Conservation (phyloP, 192 early-diverging fungal genomes). For the Coemansia sp. region DNA sequence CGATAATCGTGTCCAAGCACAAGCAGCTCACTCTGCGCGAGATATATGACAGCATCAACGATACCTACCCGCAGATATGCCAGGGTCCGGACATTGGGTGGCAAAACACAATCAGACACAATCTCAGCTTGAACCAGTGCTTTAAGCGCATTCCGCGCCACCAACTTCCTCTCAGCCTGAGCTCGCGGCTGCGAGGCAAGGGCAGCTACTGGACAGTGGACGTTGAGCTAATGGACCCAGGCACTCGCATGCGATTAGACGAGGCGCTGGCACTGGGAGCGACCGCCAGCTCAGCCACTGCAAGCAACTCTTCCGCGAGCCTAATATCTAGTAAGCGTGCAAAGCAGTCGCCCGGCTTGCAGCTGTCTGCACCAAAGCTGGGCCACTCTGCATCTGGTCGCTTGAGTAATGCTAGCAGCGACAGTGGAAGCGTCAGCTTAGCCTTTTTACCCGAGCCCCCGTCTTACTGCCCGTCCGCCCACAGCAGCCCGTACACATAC, state of each 20-base stretch:
- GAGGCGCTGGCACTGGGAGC: constrained; percentile 32
- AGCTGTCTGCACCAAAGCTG: neutral
- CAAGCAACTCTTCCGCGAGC: neutral
- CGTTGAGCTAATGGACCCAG: constrained; percentile 42
- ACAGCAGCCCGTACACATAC: constrained; percentile 23
- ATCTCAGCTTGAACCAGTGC: constrained; percentile 83
- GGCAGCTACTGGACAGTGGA: constrained; percentile 72
- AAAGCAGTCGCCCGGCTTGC: neutral
- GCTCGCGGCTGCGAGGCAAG: constrained; percentile 64
- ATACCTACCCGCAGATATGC: constrained; percentile 75
- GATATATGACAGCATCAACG: constrained; percentile 85
- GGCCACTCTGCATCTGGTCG: neutral
- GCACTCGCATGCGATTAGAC: constrained; percentile 47
- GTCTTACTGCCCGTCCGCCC: constrained; percentile 5
- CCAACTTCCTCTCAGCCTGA: constrained; percentile 40
- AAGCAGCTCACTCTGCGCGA: constrained; percentile 77
- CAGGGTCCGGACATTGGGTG: constrained; percentile 75
- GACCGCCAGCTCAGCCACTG: neutral
- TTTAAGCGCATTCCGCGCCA: constrained; percentile 76
- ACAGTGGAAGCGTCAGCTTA: neutral
- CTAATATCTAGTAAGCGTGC: neutral
- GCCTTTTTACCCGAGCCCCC: neutral
- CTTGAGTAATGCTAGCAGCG: neutral
- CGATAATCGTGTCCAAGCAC: constrained; percentile 65
- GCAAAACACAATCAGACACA: constrained; percentile 95